These are phyloP conservation scores for Calonectria pseudoturangicola DNA, from an alignment of 2,329 filamentous ascomycete genomes.

Conservation along the genomic window DNA sequence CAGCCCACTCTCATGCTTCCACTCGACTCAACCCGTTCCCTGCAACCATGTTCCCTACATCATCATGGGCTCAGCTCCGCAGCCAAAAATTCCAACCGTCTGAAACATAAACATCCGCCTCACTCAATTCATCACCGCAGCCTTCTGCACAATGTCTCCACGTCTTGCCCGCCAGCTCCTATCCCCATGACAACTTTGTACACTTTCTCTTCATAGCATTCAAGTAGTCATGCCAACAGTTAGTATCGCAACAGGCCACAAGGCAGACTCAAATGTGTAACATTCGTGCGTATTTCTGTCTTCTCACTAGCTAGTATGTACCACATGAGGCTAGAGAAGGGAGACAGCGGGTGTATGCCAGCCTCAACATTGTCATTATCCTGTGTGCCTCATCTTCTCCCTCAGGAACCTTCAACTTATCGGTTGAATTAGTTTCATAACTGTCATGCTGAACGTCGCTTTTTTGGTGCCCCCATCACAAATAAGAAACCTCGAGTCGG, in stretches of 20 bases:
- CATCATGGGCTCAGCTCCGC: not conserved
- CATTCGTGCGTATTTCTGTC: conserved; percentile 19
- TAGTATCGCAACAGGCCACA: not conserved
- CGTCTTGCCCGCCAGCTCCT: not conserved
- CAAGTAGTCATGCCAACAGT: not conserved
- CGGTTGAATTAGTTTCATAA: conserved; percentile 50
- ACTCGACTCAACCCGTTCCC: conserved; percentile 2
- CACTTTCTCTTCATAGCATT: not conserved
- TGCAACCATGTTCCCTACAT: conserved; percentile 15
- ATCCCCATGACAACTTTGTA: conserved; percentile 6
- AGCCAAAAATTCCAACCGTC: conserved; percentile 10
- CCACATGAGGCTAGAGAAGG: conserved; percentile 29
- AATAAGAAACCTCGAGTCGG: conserved; percentile 40
- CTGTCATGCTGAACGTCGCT: conserved; percentile 51
- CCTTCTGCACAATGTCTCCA: not conserved
- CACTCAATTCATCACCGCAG: not conserved
- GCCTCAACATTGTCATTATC: conserved; percentile 35
- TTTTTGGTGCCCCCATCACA: conserved; percentile 45
- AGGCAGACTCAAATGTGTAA: not conserved
- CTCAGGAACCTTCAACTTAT: conserved; percentile 49
- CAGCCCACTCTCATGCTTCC: conserved; percentile 9
- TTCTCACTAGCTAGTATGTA: conserved; percentile 43
- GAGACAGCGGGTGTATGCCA: conserved; percentile 32
- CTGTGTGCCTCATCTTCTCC: conserved; percentile 32
- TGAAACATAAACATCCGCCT: conserved; percentile 11